phyloP scores from a whole-genome alignment of 2,329 filamentous ascomycete species.

The Diaporthe nobilis region DNA sequence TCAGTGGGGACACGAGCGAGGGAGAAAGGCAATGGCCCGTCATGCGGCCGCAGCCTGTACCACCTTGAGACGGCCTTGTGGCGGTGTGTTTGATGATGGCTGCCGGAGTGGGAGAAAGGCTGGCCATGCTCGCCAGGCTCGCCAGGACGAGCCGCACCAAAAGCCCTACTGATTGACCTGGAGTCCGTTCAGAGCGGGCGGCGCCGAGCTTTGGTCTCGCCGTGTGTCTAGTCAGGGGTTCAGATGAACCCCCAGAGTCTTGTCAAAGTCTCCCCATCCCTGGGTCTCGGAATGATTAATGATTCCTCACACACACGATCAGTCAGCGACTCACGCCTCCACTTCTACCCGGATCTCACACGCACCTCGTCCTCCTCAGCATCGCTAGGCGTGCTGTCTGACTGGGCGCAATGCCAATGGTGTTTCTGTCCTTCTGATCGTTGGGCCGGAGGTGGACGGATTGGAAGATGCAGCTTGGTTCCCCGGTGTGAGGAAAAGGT shows the following conservation, averaged over 20 bases:
- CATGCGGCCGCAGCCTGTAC: slow-evolving; percentile 33
- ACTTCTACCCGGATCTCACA: background rate
- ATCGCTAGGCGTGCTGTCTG: slow-evolving; percentile 15
- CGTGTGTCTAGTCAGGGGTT: slow-evolving; percentile 24
- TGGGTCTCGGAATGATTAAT: slow-evolving; percentile 13
- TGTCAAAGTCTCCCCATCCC: slow-evolving; percentile 3
- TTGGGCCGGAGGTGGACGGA: slow-evolving; percentile 2
- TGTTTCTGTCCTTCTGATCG: background rate
- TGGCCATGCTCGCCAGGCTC: background rate
- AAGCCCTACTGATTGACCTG: slow-evolving; percentile 1
- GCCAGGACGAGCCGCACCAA: slow-evolving; percentile 10
- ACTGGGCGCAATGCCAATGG: background rate
- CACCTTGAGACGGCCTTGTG: slow-evolving; percentile 33
- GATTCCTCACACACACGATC: slow-evolving; percentile 26
- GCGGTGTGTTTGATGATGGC: slow-evolving; percentile 37
- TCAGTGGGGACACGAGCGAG: slow-evolving; percentile 26
- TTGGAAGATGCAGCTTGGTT: slow-evolving; percentile 19
- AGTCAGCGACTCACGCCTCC: slow-evolving; percentile 22
- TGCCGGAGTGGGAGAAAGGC: background rate
- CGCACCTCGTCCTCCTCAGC: background rate
- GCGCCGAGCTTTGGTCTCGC: slow-evolving; percentile 8
- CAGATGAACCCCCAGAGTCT: background rate
- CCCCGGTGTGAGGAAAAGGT: slow-evolving; percentile 26
- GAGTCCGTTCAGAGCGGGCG: slow-evolving; percentile 6
- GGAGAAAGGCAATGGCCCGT: slow-evolving; percentile 31